These are phyloP conservation scores for Pseudozyma tsukubaensis DNA, from an alignment of 1,284 basidiomycete species.

Conservation along the genomic window DNA sequence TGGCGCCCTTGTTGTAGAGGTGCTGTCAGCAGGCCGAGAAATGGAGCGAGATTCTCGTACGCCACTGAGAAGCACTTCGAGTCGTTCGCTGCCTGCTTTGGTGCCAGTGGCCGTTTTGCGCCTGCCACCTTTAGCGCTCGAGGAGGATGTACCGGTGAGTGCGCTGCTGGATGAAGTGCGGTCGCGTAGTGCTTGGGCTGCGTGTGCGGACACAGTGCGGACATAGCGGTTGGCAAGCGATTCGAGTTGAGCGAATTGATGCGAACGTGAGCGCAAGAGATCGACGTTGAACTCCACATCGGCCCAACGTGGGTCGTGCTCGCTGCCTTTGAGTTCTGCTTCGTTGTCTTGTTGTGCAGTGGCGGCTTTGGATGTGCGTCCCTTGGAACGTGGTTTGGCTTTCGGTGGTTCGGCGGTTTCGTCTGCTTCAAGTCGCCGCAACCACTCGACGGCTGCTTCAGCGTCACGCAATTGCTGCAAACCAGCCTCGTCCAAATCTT, in stretches of 20 bases:
- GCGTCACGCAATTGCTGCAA: conserved; percentile 45
- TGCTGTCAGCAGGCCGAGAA: conserved; percentile 7
- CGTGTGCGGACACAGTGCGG: conserved; percentile 49
- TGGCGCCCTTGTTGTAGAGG: too few species aligned
- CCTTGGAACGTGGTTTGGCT: conserved; percentile 26
- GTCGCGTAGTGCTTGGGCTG: conserved; percentile 50
- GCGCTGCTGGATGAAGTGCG: conserved; percentile 43
- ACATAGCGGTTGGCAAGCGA: conserved; percentile 44
- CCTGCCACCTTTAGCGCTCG: conserved; percentile 28
- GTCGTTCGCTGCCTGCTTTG: conserved; percentile 30
- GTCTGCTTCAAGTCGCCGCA: conserved; percentile 18
- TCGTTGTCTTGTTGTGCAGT: conserved; percentile 19
- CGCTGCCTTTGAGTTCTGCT: conserved; percentile 41
- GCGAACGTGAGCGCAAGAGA: conserved; percentile 42
- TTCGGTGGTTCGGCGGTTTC: conserved; percentile 13
- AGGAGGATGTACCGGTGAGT: conserved; percentile 26
- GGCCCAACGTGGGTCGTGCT: conserved; percentile 51
- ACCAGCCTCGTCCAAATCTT: conserved; percentile 40
- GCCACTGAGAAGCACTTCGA: conserved; percentile 49
- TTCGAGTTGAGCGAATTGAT: conserved; percentile 52
- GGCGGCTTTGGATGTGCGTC: conserved; percentile 33
- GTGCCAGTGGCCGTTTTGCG: conserved; percentile 20
- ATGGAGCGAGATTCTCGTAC: conserved; percentile 48
- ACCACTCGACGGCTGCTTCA: conserved; percentile 37
- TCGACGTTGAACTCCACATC: conserved; percentile 56